Conservation (phyloP, 768 basidiomycete genomes). For the Myochromella boudieri region DNA sequence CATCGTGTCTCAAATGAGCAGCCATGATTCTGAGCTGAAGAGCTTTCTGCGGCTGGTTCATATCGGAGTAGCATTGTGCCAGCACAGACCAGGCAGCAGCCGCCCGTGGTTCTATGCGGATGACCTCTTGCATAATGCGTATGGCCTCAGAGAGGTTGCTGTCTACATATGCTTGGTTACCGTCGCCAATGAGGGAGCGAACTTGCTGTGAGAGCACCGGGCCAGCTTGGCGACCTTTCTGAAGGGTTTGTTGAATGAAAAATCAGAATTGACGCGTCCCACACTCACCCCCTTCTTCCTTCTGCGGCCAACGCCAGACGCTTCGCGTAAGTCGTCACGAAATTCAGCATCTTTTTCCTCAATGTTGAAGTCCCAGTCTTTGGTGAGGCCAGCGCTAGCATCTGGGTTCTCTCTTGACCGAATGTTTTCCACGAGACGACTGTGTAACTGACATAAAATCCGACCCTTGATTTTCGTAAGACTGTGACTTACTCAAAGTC, state of each 20-base stretch:
- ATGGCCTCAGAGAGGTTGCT: constrained; percentile 67
- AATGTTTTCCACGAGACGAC: constrained; percentile 70
- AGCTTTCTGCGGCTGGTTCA: constrained; percentile 65
- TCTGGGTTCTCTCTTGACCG: constrained; percentile 48
- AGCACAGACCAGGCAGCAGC: constrained; percentile 85
- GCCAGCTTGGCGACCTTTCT: constrained; percentile 47
- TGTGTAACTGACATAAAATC: constrained; percentile 22
- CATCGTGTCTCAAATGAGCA: constrained; percentile 81
- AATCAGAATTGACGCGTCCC: background rate
- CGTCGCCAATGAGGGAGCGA: constrained; percentile 74
- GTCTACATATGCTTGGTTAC: constrained; percentile 84
- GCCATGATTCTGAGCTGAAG: constrained; percentile 87
- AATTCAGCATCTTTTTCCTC: constrained; percentile 70
- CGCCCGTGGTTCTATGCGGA: constrained; percentile 89
- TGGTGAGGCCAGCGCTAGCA: constrained; percentile 43
- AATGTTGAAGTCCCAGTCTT: constrained; percentile 74
- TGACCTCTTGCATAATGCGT: constrained; percentile 85
- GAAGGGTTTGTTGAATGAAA: constrained; percentile 11
- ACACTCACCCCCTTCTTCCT: constrained; percentile 43
- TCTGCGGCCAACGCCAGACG: constrained; percentile 68
- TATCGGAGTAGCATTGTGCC: constrained; percentile 78
- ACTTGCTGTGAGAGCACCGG: constrained; percentile 70
- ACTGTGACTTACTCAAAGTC: constrained; percentile 51
- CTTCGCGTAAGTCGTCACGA: constrained; percentile 69
- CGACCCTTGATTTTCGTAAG: background rate